Conservation (phyloP, 345 rosid genomes). For the Salix purpurea region DNA sequence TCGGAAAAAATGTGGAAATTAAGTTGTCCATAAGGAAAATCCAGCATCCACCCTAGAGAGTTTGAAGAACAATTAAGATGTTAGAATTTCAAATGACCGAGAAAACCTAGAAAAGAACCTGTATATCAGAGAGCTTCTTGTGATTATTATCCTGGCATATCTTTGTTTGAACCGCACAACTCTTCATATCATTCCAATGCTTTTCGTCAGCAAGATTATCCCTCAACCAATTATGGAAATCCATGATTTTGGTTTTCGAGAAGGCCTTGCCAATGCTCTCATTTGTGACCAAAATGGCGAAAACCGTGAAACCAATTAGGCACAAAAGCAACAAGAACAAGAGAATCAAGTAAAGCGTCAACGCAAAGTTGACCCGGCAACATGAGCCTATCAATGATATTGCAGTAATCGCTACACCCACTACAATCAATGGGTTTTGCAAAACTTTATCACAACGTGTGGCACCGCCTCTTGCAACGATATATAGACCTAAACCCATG, state of each 20-base stretch:
- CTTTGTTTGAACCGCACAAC: slow-evolving; percentile 27
- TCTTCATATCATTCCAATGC: slow-evolving; percentile 30
- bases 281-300: slow-evolving; percentile 29
- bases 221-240: slow-evolving; percentile 38
- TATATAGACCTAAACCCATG: background rate
- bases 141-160: slow-evolving; percentile 15
- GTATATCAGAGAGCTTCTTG: background rate
- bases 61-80: too few relatives aligned
- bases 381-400: slow-evolving; percentile 30
- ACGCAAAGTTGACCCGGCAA: slow-evolving; percentile 22
- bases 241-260: slow-evolving; percentile 20
- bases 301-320: slow-evolving; percentile 25
- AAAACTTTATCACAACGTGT: slow-evolving; percentile 24
- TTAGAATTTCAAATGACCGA: background rate
- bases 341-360: slow-evolving; percentile 25
- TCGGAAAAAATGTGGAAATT: too few relatives aligned
- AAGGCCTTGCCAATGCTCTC: slow-evolving; percentile 8
- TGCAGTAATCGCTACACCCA: slow-evolving; percentile 22
- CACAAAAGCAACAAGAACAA: slow-evolving; percentile 29
- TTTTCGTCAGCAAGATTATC: slow-evolving; percentile 10
- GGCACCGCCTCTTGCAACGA: background rate
- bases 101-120: slow-evolving; percentile 9
- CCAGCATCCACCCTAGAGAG: too few relatives aligned
- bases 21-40: too few relatives aligned
- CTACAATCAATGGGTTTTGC: slow-evolving; percentile 19